Conservation (phyloP, 768 basidiomycete species). For the Cyclocybe aegerita region DNA sequence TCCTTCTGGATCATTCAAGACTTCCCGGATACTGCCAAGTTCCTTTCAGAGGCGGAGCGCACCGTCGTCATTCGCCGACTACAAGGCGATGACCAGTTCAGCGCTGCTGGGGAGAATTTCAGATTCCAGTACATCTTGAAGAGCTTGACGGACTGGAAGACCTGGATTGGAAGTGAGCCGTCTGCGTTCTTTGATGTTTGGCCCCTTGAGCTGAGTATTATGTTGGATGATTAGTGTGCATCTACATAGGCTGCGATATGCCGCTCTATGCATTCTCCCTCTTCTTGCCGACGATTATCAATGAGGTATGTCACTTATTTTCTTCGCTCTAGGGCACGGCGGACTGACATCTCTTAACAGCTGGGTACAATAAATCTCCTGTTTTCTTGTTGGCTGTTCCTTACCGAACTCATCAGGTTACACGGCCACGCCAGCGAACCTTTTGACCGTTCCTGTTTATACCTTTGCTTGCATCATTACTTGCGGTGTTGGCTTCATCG, state of each 20-base stretch:
- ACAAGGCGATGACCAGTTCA: conserved; percentile 68
- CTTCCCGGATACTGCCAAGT: conserved; percentile 80
- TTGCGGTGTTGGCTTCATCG: conserved; percentile 59
- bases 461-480: conserved; percentile 66
- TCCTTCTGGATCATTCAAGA: conserved; percentile 83
- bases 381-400: too few species aligned
- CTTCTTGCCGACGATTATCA: conserved; percentile 80
- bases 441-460: conserved; percentile 79
- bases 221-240: conserved; percentile 38
- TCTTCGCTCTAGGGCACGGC: too few species aligned
- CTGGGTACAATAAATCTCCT: too few species aligned
- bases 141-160: conserved; percentile 72
- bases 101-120: conserved; percentile 68
- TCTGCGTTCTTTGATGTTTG: too few species aligned
- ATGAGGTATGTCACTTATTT: conserved; percentile 41
- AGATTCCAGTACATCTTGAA: conserved; percentile 55
- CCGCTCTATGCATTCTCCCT: conserved; percentile 77
- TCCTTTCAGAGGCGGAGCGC: conserved; percentile 68
- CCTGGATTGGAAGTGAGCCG: conserved; percentile 53
- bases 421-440: conserved; percentile 67
- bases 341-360: too few species aligned
- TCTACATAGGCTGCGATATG: conserved; percentile 57
- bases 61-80: conserved; percentile 65
- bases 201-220: too few species aligned
- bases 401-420: conserved; percentile 36